phyloP scores from a whole-genome alignment of 2,329 filamentous ascomycete genomes.

The Phialemoniopsis sp. region DNA sequence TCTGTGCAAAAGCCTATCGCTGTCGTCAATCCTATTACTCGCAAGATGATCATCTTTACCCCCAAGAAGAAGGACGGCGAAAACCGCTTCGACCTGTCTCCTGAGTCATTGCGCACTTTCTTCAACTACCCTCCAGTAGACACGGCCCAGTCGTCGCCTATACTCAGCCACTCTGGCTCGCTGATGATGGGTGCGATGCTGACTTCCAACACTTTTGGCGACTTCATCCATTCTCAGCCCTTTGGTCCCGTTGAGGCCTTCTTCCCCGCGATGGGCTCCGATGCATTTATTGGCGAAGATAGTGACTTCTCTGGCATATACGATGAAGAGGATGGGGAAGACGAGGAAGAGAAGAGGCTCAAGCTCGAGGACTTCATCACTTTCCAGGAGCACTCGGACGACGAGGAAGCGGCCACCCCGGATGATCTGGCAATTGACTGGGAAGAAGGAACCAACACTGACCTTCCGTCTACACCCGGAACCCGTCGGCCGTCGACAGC shows the following conservation, averaged over 20 bases:
- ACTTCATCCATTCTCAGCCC: slow-evolving; percentile 59
- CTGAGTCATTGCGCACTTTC: slow-evolving; percentile 47
- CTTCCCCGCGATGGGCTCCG: slow-evolving; percentile 59
- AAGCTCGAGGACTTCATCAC: slow-evolving; percentile 71
- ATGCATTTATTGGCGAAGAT: slow-evolving; percentile 50
- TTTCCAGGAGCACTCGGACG: slow-evolving; percentile 58
- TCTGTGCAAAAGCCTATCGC: slow-evolving; percentile 54
- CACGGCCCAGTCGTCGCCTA: slow-evolving; percentile 41
- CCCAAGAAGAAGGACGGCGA: slow-evolving; percentile 35
- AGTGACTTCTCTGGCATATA: slow-evolving; percentile 37
- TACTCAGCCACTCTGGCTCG: slow-evolving; percentile 65
- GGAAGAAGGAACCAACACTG: slow-evolving; percentile 41
- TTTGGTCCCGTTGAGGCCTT: slow-evolving; percentile 73
- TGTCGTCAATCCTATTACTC: slow-evolving; percentile 51
- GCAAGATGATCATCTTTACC: slow-evolving; percentile 62
- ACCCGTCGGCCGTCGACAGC: slow-evolving; percentile 29
- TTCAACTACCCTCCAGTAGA: slow-evolving; percentile 20
- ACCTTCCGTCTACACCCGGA: slow-evolving; percentile 46
- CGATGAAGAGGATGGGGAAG: slow-evolving; percentile 55
- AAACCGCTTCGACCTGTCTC: slow-evolving; percentile 45
- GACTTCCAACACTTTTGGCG: slow-evolving; percentile 49
- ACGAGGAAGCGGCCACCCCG: slow-evolving; percentile 38
- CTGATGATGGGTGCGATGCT: slow-evolving; percentile 77
- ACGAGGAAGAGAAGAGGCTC: slow-evolving; percentile 60
- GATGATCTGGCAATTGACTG: slow-evolving; percentile 28